A percentile compares a stretch with the other conserved stretches of the same genome.
Conservation (phyloP, 225 moss, liverwort and hornwort species). For the Marchantia polymorpha region DNA sequence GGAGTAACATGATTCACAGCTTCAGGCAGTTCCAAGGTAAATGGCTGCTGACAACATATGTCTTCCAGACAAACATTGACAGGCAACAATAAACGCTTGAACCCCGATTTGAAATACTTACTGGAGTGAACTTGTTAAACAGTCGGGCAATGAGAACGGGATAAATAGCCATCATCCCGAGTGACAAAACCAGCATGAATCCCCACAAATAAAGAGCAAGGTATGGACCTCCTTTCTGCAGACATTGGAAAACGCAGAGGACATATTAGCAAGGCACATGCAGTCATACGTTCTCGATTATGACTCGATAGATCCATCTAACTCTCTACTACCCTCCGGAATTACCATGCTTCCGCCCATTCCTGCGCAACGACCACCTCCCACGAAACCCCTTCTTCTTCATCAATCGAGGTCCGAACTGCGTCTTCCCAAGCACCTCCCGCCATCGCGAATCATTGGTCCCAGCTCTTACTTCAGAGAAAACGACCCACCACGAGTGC, state of each 20-base stretch:
- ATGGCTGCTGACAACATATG: background rate
- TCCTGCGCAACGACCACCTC: too few relatives aligned
- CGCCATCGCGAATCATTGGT: too few relatives aligned
- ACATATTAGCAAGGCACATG: background rate
- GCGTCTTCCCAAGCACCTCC: too few relatives aligned
- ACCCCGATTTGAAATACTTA: slow-evolving; percentile 25
- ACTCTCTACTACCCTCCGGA: too few relatives aligned
- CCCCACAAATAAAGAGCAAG: slow-evolving; percentile 97
- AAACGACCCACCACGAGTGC: too few relatives aligned
- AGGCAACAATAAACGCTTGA: background rate
- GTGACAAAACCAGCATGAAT: slow-evolving; percentile 84
- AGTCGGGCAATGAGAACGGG: slow-evolving; percentile 89
- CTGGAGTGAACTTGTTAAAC: slow-evolving; percentile 93
- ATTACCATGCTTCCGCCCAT: too few relatives aligned
- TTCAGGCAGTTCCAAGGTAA: background rate
- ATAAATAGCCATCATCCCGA: slow-evolving; percentile 89
- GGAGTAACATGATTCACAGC: background rate
- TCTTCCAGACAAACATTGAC: background rate
- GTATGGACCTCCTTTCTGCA: slow-evolving; percentile 93
- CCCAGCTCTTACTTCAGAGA: too few relatives aligned
- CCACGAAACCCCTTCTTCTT: too few relatives aligned
- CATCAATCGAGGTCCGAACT: too few relatives aligned
- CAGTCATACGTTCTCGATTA: background rate
- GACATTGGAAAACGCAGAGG: background rate
- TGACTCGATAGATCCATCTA: too few relatives aligned